Evolutionary conservation across 2,329 filamentous ascomycete species (phyloP), one percentile per base, ranked within the genome.

Genomic region (Colletotrichum zoysiae): DNA sequence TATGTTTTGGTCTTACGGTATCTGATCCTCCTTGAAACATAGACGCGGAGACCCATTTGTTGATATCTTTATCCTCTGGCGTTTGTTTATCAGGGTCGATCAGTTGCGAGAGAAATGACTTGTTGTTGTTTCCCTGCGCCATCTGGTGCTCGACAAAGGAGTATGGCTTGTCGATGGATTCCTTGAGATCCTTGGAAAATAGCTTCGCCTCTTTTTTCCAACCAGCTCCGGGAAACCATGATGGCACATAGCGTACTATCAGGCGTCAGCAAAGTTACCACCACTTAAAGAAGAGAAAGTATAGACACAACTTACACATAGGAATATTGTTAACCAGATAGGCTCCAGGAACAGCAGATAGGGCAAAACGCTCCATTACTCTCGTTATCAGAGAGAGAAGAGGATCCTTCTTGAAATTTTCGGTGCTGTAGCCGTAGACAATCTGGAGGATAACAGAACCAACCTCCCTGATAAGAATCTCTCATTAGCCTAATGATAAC

Each of bases 221-320:
- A 8, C 48, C 68, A 0, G 74, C 46, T 0, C 73, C 74, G 3
- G 75, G 75, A 11, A 74, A 61, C 74, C 74, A 74, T 6, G 57
- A 50, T 1, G 75, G 75, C 7, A 75, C 48, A 51, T 70, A 65
- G 38, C 58, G 57, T 40, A 76, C 83, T 84, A 48, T 4, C 14
- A 8, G 3, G 3, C 5, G 26, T 65, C 26, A 65, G 53, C 5
- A 40, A 20, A 16, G 3, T 3, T 30, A 30, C 26, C 26, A 30
- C 26, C 3, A 30, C 26, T 30, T 30, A 38, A n/a, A 9, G 3
- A n/a, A 38, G 1, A n/a, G 1, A 38, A n/a, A 12, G 4, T 2
- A 23, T n/a, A 8, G 30, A 9, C 20, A 26, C 12, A n/a, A 56
- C 68, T 18, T 12, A 64, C 65, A 51, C 1, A 59, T 6, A 18